Evolutionary conservation across 208 protist genomes (phyloP).

Genomic region (Acanthamoeba royreba): DNA sequence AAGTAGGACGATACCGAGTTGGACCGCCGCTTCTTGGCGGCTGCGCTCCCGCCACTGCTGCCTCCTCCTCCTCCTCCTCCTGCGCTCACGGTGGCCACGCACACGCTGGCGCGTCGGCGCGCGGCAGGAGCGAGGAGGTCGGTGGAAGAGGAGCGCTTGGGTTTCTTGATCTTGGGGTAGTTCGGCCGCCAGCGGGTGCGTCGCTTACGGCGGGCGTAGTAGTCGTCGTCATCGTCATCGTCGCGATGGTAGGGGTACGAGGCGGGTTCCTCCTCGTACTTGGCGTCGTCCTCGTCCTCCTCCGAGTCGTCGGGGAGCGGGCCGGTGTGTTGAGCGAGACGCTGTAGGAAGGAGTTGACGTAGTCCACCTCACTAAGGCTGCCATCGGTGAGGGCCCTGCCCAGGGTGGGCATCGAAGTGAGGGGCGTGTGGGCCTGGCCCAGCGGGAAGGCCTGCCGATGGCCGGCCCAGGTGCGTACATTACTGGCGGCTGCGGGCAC

Average conservation of each 20-base stretch:
- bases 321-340: neutral
- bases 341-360: constrained; percentile 27
- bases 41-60: neutral
- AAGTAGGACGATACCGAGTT: constrained; percentile 25
- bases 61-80: neutral
- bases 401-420: constrained; percentile 32
- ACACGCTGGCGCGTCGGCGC: neutral
- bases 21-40: neutral
- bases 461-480: neutral
- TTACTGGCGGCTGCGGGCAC: neutral
- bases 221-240: constrained; percentile 30
- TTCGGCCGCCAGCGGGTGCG: neutral
- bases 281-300: neutral
- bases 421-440: constrained; percentile 18
- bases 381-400: neutral
- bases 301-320: neutral
- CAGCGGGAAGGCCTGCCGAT: neutral
- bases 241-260: neutral
- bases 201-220: neutral
- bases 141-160: neutral
- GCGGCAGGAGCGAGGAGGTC: neutral
- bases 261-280: neutral
- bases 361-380: neutral
- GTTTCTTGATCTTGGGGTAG: constrained; percentile 13
- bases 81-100: neutral